Base-by-base conservation (phyloP, 192 early-diverging fungal species). In the Irineochytrium annulatum region DNA sequence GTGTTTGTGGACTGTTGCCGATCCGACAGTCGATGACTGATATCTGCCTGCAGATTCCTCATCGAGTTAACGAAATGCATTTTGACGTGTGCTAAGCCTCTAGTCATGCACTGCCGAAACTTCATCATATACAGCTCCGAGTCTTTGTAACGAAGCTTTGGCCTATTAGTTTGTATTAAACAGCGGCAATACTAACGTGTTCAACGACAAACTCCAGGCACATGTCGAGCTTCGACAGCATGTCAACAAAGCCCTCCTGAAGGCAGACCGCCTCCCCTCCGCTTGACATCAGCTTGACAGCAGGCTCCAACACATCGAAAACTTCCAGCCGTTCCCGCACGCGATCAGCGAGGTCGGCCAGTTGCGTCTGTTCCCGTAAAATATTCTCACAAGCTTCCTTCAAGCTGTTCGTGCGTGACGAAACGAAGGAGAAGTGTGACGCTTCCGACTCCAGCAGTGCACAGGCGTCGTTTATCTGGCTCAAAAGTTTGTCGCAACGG, bases 101-200 rank as follows among this genome's bases (percentile, higher is more conserved):
- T 85, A n/a, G 92, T 93, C 75, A 95, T 88, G 69, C 94, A 95
- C 63, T 97, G 93, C 19, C 89, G 76, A 67, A 93, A 97, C 20
- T 93, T 80, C 89, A 95, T 91, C 31, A 88, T 76, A 64, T 95
- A 97, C 39, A 97, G 81, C 55, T 94, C 93, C 4, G 91, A 85
- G 72, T 99, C 96, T 26, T 80, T 78, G 67, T 89, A 94, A 16
- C 70, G 76, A 28, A 82, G 67, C 85, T 85, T 29, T n/a, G 14
- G 24, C 32, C 29, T 31, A 27, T 34, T 11, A 24, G 34, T 37
- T 4, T 30, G 1, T n/a, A 29, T 27, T 16, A 2, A 60, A 32
- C 31, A 24, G 17, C 29, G 20, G 31, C 17, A 55, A 70, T 62
- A 61, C 75, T 46, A 76, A 92, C 86, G 59, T 94, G 86, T 4